Conservation (phyloP, 2,329 filamentous ascomycete genomes). For the Colletotrichum australisinense region DNA sequence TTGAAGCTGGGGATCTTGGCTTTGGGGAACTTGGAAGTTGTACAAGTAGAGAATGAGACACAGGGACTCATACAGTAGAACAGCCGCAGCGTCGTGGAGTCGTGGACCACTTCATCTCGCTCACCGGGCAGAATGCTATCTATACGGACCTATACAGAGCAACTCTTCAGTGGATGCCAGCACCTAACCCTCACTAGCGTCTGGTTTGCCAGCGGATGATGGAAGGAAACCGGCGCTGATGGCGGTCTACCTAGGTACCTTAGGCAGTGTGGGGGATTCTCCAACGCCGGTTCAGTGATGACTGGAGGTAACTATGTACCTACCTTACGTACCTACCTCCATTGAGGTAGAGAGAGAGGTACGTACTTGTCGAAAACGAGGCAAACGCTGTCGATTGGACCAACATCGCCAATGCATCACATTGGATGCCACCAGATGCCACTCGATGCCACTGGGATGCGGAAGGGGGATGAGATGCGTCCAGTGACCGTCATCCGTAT, state of each 20-base stretch:
- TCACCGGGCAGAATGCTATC: background rate
- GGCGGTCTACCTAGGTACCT: background rate
- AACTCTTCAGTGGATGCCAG: background rate
- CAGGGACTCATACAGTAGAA: background rate
- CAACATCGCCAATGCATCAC: background rate
- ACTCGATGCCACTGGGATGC: background rate
- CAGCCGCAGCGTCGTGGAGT: background rate
- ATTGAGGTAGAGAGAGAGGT: background rate
- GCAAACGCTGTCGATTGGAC: slow-evolving; percentile 7
- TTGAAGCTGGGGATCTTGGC: background rate
- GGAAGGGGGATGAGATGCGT: background rate
- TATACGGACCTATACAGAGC: too few species aligned
- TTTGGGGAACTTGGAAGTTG: background rate
- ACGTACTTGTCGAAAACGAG: slow-evolving; percentile 4
- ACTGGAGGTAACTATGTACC: background rate
- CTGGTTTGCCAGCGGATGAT: background rate
- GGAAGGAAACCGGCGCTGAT: background rate
- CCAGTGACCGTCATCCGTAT: background rate
- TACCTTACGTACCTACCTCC: too few species aligned
- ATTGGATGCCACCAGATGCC: background rate
- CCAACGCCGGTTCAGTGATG: background rate
- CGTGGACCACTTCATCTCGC: background rate
- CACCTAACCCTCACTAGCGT: background rate
- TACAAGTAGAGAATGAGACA: background rate
- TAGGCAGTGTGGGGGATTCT: background rate